Evolutionary conservation across 306 rosid genomes (phyloP).

Genomic region (Vigna angularis): DNA sequence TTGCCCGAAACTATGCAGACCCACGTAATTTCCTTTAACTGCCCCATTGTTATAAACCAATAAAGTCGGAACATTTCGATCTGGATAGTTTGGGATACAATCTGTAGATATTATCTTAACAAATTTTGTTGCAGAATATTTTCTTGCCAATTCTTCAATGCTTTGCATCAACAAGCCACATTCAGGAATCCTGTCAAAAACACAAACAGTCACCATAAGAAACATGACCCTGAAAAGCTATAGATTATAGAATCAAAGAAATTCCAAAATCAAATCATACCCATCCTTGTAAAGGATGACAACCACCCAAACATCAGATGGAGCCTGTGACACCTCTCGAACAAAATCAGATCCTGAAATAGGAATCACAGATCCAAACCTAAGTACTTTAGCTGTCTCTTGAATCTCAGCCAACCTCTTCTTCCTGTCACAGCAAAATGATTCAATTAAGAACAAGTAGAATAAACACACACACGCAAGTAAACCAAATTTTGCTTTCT

Average conservation of each 20-base stretch:
- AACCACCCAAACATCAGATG: conserved; percentile 98
- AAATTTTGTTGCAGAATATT: conserved; percentile 93
- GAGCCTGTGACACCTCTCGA: conserved; percentile 98
- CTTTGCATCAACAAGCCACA: conserved; percentile 87
- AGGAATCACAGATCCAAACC: conserved; percentile 82
- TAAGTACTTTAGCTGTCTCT: conserved; percentile 79
- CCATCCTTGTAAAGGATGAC: conserved; percentile 95
- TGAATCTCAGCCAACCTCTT: conserved; percentile 90
- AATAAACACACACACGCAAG: neutral
- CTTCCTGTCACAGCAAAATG: conserved; percentile 62
- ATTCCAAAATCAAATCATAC: conserved; percentile 48
- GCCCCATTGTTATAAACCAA: conserved; percentile 93
- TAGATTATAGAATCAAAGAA: neutral
- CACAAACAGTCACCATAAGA: conserved; percentile 12
- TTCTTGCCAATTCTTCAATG: conserved; percentile 80
- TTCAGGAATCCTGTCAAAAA: conserved; percentile 66
- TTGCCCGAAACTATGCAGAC: conserved; percentile 78
- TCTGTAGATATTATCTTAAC: conserved; percentile 95
- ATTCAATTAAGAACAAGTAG: conserved; percentile 19
- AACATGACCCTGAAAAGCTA: neutral
- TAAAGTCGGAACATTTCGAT: conserved; percentile 85
- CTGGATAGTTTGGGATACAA: conserved; percentile 95
- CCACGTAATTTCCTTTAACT: conserved; percentile 89
- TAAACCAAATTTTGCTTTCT: neutral
- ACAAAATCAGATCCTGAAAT: conserved; percentile 95